Conservation (phyloP, 768 basidiomycete genomes). For the Pisolithus orientalis region DNA sequence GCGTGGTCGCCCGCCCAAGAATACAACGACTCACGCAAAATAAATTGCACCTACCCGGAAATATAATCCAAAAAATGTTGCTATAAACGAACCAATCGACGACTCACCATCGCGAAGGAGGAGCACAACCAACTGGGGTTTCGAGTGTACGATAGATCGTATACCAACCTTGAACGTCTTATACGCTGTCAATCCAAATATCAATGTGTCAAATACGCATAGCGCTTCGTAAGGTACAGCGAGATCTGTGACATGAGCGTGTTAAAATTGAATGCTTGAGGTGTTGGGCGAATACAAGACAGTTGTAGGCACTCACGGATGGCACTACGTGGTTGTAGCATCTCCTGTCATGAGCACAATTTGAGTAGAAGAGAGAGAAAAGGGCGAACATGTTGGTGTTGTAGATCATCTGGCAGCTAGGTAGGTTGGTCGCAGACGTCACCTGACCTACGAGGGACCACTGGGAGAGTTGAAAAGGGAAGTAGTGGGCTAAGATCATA, state of each 20-base stretch:
- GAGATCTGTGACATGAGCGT: constrained; percentile 12
- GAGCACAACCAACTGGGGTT: constrained; percentile 34
- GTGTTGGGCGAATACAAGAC: neutral
- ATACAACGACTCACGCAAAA: constrained; percentile 38
- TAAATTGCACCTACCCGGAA: constrained; percentile 41
- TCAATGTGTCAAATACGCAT: constrained; percentile 40
- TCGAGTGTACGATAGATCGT: constrained; percentile 14
- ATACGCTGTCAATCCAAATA: constrained; percentile 42
- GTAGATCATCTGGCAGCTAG: constrained; percentile 23
- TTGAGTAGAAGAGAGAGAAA: neutral
- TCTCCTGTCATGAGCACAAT: neutral
- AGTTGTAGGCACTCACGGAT: neutral
- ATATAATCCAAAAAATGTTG: neutral
- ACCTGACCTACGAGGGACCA: constrained; percentile 39
- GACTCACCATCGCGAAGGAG: constrained; percentile 46
- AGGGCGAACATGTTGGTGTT: neutral
- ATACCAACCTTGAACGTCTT: constrained; percentile 36
- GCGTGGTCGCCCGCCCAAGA: neutral
- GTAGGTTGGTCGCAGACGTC: constrained; percentile 12
- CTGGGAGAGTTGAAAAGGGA: constrained; percentile 18
- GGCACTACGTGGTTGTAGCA: constrained; percentile 1
- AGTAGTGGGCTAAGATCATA: neutral
- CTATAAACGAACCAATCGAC: neutral
- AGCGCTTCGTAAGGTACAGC: constrained; percentile 45
- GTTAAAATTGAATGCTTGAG: neutral